Evolutionary conservation across 805 yeast species (phyloP), one percentile per base, ranked within the genome.

Genomic region (Lachancea quebecensis): DNA sequence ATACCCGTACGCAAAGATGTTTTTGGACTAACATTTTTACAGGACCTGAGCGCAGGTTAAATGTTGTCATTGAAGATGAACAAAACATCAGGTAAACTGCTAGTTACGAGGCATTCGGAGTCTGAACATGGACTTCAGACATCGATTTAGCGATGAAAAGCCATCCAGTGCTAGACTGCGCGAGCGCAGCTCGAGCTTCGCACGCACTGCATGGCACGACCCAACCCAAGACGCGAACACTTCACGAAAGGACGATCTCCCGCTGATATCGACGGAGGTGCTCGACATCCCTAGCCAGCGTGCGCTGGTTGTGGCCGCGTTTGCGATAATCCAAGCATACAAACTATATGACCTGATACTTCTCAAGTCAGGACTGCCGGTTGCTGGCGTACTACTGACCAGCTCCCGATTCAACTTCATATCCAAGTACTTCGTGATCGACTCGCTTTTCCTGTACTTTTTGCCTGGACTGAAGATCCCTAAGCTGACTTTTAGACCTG

Each of bases 231-330:
- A 27, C 3, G 15, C 11, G n/a, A 34, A 25, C 18, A 33, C 18
- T 12, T n/a, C 37, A 10, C 21, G 21, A 34, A 31, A 27, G 32
- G 38, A 32, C 18, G 38, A 40, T 21, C 25, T 52, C 36, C 70
- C 81, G 2, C 65, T 85, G 35, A 79, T 91, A 35, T 86, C 96
- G 0, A 72, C 78, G 12, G 66, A 73, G 6, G 68, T 81, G 1
- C 59, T 90, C 21, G 95, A 88, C 51, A 76, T 77, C 5, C 86
- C 86, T 2, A 78, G 85, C 11, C 99, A 91, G 62, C 70, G 96
- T 49, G 63, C 79, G 31, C 73, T 86, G 45, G 73, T 80, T 2
- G 61, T 81, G n/a, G 75, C 86, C 1, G 49, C 85, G 10, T 86
- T 88, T 58, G 68, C 76, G 2, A 70, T 85, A 30, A 71, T 91